phyloP scores from a whole-genome alignment of 1,284 basidiomycete genomes.

The Heterobasidion occidentale region DNA sequence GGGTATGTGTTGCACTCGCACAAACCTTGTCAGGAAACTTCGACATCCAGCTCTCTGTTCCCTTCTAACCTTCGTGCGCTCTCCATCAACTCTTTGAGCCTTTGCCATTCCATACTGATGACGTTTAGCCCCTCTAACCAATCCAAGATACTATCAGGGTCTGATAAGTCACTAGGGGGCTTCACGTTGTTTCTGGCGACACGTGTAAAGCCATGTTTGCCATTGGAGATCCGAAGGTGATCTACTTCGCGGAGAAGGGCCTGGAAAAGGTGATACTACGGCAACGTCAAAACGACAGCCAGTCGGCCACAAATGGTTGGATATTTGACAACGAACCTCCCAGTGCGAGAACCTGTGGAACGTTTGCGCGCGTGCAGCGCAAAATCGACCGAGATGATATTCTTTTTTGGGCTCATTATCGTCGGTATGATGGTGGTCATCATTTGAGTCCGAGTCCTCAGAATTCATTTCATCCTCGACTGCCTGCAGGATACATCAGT shows the following conservation, averaged over 20 bases:
- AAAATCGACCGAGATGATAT: constrained; percentile 67
- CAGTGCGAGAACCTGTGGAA: constrained; percentile 79
- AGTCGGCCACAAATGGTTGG: neutral
- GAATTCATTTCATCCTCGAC: neutral
- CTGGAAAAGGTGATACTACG: constrained; percentile 54
- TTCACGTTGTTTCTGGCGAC: constrained; percentile 45
- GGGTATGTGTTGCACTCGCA: neutral
- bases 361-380: constrained; percentile 56
- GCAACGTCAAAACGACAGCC: neutral
- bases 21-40: constrained; percentile 1
- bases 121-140: constrained; percentile 72
- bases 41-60: constrained; percentile 36
- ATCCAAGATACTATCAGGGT: constrained; percentile 72
- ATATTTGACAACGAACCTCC: constrained; percentile 50
- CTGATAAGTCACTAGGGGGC: constrained; percentile 55
- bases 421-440: constrained; percentile 25
- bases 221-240: constrained; percentile 29
- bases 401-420: constrained; percentile 15
- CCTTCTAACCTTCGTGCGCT: constrained; percentile 54
- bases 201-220: constrained; percentile 39
- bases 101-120: constrained; percentile 62
- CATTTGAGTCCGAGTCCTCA: constrained; percentile 20
- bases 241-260: constrained; percentile 48
- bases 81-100: constrained; percentile 66
- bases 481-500: neutral